Evolutionary conservation across 257 asterid species (phyloP).

Genomic region (Petunia axillaris): DNA sequence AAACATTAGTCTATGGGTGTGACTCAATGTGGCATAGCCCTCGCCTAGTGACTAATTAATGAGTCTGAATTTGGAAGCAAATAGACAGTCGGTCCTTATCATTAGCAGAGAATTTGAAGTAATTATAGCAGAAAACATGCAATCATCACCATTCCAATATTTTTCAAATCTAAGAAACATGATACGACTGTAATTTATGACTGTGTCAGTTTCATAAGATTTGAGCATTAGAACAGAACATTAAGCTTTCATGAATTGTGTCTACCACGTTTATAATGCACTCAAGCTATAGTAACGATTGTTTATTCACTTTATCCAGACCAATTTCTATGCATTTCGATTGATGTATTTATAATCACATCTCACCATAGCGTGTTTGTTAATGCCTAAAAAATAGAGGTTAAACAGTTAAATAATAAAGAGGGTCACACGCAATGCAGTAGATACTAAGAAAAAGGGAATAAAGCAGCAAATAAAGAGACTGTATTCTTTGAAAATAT

Average conservation of each 20-base stretch:
- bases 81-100: conserved; percentile 34
- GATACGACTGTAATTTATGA: not conserved
- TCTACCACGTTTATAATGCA: not conserved
- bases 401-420: too few relatives aligned
- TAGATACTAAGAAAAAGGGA: too few relatives aligned
- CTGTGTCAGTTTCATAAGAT: not conserved
- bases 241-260: conserved; percentile 15
- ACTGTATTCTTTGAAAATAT: too few relatives aligned
- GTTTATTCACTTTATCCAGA: not conserved
- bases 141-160: conserved; percentile 27
- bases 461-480: too few relatives aligned
- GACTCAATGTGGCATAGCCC: conserved; percentile 26
- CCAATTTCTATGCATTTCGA: too few relatives aligned
- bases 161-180: conserved; percentile 26
- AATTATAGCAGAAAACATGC: conserved; percentile 32
- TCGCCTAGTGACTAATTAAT: conserved; percentile 34
- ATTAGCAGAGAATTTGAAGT: conserved; percentile 34
- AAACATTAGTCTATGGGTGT: not conserved
- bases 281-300: not conserved
- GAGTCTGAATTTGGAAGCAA: conserved; percentile 40
- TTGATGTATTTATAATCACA: not conserved
- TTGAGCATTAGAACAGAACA: not conserved
- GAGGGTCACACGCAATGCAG: too few relatives aligned
- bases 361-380: too few relatives aligned
- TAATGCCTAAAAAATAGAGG: too few relatives aligned